These are phyloP conservation scores for Lachnellula cervina DNA, from an alignment of 2,329 filamentous ascomycete genomes.

Conservation along the genomic window DNA sequence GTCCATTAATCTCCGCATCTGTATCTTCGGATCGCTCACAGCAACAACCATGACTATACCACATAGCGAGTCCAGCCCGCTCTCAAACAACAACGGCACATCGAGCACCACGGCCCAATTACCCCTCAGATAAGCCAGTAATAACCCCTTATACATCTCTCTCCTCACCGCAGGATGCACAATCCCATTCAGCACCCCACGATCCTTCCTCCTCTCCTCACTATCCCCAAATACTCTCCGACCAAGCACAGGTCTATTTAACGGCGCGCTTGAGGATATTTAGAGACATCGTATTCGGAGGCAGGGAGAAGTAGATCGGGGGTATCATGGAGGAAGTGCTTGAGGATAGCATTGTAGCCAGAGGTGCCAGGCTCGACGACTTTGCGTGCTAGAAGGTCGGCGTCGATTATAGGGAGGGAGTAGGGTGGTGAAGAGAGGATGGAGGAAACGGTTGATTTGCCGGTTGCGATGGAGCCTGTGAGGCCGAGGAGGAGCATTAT, in stretches of 20 bases:
- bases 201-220: conserved; percentile 64
- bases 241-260: conserved; percentile 84
- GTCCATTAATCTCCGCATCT: conserved; percentile 72
- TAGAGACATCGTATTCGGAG: conserved; percentile 48
- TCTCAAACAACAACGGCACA: conserved; percentile 88
- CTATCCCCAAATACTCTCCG: conserved; percentile 78
- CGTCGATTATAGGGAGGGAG: conserved; percentile 86
- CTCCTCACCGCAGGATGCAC: conserved; percentile 85
- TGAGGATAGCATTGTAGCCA: conserved; percentile 78
- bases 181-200: conserved; percentile 77
- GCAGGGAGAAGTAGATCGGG: conserved; percentile 74
- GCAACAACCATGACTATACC: conserved; percentile 83
- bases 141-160: conserved; percentile 72
- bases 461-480: conserved; percentile 94
- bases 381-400: conserved; percentile 84
- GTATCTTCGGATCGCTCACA: conserved; percentile 71
- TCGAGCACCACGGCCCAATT: conserved; percentile 89
- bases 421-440: conserved; percentile 77
- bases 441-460: conserved; percentile 91
- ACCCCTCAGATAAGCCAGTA: conserved; percentile 69
- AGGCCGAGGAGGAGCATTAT: conserved; percentile 90
- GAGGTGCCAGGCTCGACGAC: conserved; percentile 89
- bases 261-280: conserved; percentile 51
- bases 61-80: conserved; percentile 77
- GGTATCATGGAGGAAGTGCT: conserved; percentile 74